A percentile compares a stretch with the other conserved stretches of the same genome.
These are phyloP conservation scores for Thalassiosira profunda DNA, from an alignment of 108 stramenopile genomes.

Conservation along the genomic window DNA sequence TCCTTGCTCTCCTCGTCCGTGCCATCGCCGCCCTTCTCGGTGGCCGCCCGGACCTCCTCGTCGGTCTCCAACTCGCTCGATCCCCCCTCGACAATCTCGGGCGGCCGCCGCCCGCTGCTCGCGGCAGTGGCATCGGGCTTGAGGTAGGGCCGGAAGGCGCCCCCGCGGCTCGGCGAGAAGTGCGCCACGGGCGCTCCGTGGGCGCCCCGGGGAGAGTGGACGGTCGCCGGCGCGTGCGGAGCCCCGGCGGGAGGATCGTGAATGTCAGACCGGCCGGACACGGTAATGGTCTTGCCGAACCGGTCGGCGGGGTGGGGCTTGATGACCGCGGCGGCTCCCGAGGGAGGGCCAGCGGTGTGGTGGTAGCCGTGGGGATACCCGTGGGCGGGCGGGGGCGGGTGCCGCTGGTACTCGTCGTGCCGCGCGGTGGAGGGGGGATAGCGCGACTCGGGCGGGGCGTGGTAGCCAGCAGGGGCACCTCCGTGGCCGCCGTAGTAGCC, in stretches of 20 bases:
- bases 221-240: not conserved
- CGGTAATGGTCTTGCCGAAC: conserved; percentile 16
- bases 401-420: not conserved
- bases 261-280: not conserved
- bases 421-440: conserved; percentile 14
- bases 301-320: conserved; percentile 11
- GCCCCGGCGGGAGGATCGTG: not conserved
- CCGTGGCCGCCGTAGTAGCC: too few species aligned
- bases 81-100: not conserved
- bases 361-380: not conserved
- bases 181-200: too few species aligned
- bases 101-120: not conserved
- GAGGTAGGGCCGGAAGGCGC: conserved; percentile 1
- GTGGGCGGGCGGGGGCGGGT: conserved; percentile 2
- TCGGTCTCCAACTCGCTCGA: conserved; percentile 2
- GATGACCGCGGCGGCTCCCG: not conserved
- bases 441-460: conserved; percentile 10
- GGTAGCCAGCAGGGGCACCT: too few species aligned
- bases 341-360: not conserved
- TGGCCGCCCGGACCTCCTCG: conserved; percentile 15
- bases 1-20: not conserved
- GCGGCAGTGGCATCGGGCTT: not conserved
- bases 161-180: not conserved
- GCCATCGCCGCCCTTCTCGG: not conserved
- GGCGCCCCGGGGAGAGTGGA: too few species aligned